phyloP scores from a whole-genome alignment of 163 green algal species.

The Prototheca stagnorum region DNA sequence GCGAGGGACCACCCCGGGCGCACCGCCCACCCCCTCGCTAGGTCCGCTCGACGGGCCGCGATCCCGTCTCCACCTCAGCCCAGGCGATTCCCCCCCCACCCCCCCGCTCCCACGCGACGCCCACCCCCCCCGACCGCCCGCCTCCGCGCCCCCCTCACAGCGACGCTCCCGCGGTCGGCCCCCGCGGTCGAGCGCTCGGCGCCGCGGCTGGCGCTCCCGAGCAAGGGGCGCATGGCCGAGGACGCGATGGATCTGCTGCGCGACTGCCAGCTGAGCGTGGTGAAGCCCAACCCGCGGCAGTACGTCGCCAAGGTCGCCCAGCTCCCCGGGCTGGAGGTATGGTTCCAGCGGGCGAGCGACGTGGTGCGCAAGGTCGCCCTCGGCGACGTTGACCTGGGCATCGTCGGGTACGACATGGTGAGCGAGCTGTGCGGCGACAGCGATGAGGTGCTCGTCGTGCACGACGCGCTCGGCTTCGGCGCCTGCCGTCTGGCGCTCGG shows the following conservation, averaged over 20 bases:
- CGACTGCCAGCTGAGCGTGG: constrained; percentile 80
- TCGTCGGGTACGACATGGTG: constrained; percentile 55
- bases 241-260: constrained; percentile 85
- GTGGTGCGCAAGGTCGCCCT: constrained; percentile 63
- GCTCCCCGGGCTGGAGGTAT: constrained; percentile 83
- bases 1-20: too few species aligned
- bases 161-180: too few species aligned
- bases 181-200: constrained; percentile 7
- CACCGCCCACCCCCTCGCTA: too few species aligned
- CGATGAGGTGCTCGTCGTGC: constrained; percentile 69
- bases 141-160: constrained; percentile 1
- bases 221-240: constrained; percentile 96
- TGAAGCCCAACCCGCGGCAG: constrained; percentile 94
- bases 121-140: neutral
- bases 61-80: too few species aligned
- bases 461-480: constrained; percentile 88
- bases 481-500: constrained; percentile 88
- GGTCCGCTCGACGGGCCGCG: too few species aligned
- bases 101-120: neutral
- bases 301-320: constrained; percentile 85
- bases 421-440: constrained; percentile 16
- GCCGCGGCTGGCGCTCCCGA: constrained; percentile 67
- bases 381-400: constrained; percentile 92
- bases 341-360: constrained; percentile 69
- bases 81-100: neutral